Conservation (phyloP, 345 rosid genomes). For the Cardamine chenopodiifolia region DNA sequence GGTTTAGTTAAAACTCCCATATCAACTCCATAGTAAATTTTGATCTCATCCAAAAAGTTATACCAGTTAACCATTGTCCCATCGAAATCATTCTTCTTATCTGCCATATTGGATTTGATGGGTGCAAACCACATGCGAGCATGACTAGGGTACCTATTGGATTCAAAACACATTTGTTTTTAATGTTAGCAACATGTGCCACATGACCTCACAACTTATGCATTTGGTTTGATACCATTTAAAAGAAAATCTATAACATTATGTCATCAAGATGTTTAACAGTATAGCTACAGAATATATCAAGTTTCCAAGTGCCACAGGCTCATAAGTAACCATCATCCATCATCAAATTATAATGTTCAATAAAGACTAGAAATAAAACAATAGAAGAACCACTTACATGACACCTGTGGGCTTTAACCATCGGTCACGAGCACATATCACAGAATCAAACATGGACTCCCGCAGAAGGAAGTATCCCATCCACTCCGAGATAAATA, state of each 20-base stretch:
- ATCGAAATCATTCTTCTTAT: constrained; percentile 63
- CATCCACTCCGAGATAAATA: constrained; percentile 99
- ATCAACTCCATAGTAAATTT: constrained; percentile 75
- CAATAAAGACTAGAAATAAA: not conserved
- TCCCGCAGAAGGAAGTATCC: constrained; percentile 96
- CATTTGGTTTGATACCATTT: not conserved
- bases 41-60: constrained; percentile 66
- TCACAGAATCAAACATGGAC: constrained; percentile 99
- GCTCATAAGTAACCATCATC: constrained; percentile 11
- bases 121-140: constrained; percentile 99
- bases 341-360: not conserved
- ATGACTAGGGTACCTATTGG: constrained; percentile 94
- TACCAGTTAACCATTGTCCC: constrained; percentile 91
- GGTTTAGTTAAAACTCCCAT: constrained; percentile 71
- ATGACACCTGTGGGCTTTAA: constrained; percentile 87
- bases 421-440: constrained; percentile 98
- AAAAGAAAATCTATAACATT: not conserved
- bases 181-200: not conserved
- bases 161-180: constrained; percentile 9
- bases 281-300: not conserved
- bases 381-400: constrained; percentile 50
- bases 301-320: constrained; percentile 17
- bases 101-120: constrained; percentile 67
- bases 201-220: constrained; percentile 12
- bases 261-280: not conserved